A percentile compares a stretch with the other conserved stretches of the same genome.
Conservation (phyloP, 164 flowering plant species). For the Macadamia integrifolia region DNA sequence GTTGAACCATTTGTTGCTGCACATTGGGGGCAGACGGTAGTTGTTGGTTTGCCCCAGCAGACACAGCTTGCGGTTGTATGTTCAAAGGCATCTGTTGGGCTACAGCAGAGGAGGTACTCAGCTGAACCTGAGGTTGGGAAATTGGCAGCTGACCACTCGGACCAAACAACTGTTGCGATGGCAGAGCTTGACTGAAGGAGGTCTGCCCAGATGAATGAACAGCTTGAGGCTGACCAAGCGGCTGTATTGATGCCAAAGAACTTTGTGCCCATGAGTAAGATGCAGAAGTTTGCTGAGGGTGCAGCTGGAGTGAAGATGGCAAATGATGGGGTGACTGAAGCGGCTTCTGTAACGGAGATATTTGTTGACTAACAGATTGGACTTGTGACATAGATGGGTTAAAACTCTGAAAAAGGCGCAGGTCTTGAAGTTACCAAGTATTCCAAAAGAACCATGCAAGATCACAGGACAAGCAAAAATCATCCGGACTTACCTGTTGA, state of each 20-base stretch:
- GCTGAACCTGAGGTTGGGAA: conserved; percentile 37
- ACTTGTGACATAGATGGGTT: conserved; percentile 31
- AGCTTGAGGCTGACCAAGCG: conserved; percentile 25
- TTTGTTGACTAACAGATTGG: conserved; percentile 32
- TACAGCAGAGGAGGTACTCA: conserved; percentile 30
- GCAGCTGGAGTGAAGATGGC: conserved; percentile 37
- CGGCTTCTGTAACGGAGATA: conserved; percentile 50
- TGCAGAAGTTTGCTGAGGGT: conserved; percentile 23
- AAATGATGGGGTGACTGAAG: conserved; percentile 45
- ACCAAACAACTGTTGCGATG: conserved; percentile 29
- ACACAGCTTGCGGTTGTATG: conserved; percentile 21
- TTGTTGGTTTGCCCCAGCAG: conserved; percentile 29
- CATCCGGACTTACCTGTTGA: conserved; percentile 28
- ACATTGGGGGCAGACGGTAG: conserved; percentile 24
- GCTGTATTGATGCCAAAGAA: conserved; percentile 20
- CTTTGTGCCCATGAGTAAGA: conserved; percentile 32
- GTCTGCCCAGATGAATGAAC: conserved; percentile 26
- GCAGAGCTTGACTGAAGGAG: conserved; percentile 31
- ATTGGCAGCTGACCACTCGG: conserved; percentile 31
- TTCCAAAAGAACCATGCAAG: background rate
- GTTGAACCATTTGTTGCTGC: conserved; percentile 36
- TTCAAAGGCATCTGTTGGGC: conserved; percentile 24
- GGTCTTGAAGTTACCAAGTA: background rate
- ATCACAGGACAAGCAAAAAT: background rate
- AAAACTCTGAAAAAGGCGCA: conserved; percentile 19